Base-by-base conservation (phyloP, 2,329 filamentous ascomycete genomes). In the Teratosphaeria viscida region DNA sequence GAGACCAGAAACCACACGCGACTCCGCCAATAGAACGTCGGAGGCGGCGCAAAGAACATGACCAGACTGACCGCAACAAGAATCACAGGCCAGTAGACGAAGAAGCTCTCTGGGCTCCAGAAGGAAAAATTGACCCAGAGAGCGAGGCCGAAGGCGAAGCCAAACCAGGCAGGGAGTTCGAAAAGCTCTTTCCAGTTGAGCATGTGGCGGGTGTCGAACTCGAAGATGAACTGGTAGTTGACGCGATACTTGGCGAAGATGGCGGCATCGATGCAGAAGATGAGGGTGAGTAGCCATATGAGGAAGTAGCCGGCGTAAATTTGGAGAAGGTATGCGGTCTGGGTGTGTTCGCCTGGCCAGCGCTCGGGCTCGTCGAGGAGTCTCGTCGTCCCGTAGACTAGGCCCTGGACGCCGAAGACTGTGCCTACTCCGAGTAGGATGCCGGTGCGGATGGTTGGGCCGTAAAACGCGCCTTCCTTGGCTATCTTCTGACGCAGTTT, bases 261-360 rank as follows among this genome's bases (percentile, higher is more conserved):
- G 59, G 86, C 85, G 72, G 92, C 95, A 68, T 91, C 86, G 39
- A 96, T 69, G 68, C 88, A 90, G 70, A 97, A 97, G n/a, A 95
- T 76, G 10, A 87, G 77, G 68, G 95, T 87, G 23, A 97, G 79
- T 53, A 90, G 81, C 5, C 95, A 80, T 73, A 90, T 85, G 32
- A 97, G 78, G 67, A 96, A 95, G 72, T 95, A 96, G 1, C 94
- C 94, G 11, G 81, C 94, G 71, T 99, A 99, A 16, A 99, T 84
- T 82, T 96, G 67, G 8, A 65, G 59, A 14, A 70, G 55, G 57
- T 68, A 73, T 19, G 56, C 55, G n/a, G 57, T 60, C 23, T 77
- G 62, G 71, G 71, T 58, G 55, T 60, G 47, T 54, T 59, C n/a
- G 47, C 29, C 14, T 59, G 59, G 16, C 52, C 39, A 54, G 29